Evolutionary conservation across 192 early-diverging fungal genomes (phyloP).

Genomic region (Phycomyces blakesleeanus): DNA sequence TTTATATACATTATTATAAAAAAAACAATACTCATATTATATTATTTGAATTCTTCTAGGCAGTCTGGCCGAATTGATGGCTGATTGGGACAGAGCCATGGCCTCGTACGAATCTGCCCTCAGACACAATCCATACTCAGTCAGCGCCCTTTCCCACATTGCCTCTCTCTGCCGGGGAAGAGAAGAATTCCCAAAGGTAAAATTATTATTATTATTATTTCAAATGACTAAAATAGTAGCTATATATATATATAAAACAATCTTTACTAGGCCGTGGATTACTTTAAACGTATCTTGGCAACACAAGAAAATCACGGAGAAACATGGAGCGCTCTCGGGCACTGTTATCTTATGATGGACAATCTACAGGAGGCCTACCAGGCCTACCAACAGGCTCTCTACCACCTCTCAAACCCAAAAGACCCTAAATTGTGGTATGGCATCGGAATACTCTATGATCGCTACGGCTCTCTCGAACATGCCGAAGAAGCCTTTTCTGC

Average conservation of each 20-base stretch:
- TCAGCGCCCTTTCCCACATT: conserved; percentile 74
- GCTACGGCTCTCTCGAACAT: conserved; percentile 94
- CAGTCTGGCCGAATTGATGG: conserved; percentile 33
- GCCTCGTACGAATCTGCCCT: conserved; percentile 85
- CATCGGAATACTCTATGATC: conserved; percentile 95
- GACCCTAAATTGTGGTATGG: conserved; percentile 99
- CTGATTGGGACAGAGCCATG: conserved; percentile 81
- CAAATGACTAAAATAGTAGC: neutral
- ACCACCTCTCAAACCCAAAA: conserved; percentile 86
- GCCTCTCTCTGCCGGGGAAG: conserved; percentile 78
- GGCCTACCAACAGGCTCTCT: conserved; percentile 94
- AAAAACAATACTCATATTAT: too few relatives aligned
- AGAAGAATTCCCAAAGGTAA: conserved; percentile 77
- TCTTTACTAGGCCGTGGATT: conserved; percentile 73
- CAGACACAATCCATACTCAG: conserved; percentile 88
- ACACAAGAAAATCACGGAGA: conserved; percentile 86
- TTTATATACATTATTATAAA: too few relatives aligned
- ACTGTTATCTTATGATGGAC: conserved; percentile 95
- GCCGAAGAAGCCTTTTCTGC: conserved; percentile 96
- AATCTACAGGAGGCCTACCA: conserved; percentile 91
- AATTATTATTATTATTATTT: neutral
- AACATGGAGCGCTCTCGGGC: conserved; percentile 92
- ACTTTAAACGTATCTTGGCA: conserved; percentile 83
- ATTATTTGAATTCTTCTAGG: conserved; percentile 6
- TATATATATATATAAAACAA: conserved; percentile 10